phyloP scores from a whole-genome alignment of 106 monocot genomes.

The Hemerocallis citrina region DNA sequence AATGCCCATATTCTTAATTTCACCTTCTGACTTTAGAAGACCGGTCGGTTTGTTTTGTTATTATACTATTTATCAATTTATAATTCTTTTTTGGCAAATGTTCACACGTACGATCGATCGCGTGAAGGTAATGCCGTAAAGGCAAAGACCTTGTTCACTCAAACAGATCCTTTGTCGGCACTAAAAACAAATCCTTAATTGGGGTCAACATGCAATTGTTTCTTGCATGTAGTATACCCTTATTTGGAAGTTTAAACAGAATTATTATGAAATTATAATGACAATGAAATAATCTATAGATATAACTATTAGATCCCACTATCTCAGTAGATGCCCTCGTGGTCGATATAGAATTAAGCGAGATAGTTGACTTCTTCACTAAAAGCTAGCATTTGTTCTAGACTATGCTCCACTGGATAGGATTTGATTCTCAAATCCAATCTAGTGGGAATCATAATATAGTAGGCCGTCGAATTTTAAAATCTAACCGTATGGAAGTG shows the following conservation, averaged over 20 bases:
- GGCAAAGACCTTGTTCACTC: background rate
- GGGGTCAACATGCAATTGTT: too few species aligned
- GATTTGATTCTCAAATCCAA: too few species aligned
- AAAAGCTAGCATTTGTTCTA: too few species aligned
- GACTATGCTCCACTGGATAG: too few species aligned
- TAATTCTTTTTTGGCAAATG: too few species aligned
- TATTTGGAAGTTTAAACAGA: background rate
- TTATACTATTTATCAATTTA: too few species aligned
- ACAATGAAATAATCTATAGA: background rate
- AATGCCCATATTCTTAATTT: background rate
- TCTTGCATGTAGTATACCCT: background rate
- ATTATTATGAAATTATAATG: background rate
- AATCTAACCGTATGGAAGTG: too few species aligned
- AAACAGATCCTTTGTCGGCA: background rate
- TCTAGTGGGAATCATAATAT: too few species aligned
- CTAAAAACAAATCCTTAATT: background rate
- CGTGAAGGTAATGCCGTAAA: background rate
- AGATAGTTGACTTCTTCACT: background rate
- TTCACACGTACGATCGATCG: too few species aligned
- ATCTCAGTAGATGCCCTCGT: background rate
- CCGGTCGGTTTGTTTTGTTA: too few species aligned
- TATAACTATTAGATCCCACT: background rate
- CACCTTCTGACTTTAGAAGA: background rate
- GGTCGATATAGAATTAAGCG: background rate
- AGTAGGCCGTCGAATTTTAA: too few species aligned